Evolutionary conservation across 1,284 basidiomycete species (phyloP), one percentile per base, ranked within the genome.

Genomic region (Fistulina hepatica): DNA sequence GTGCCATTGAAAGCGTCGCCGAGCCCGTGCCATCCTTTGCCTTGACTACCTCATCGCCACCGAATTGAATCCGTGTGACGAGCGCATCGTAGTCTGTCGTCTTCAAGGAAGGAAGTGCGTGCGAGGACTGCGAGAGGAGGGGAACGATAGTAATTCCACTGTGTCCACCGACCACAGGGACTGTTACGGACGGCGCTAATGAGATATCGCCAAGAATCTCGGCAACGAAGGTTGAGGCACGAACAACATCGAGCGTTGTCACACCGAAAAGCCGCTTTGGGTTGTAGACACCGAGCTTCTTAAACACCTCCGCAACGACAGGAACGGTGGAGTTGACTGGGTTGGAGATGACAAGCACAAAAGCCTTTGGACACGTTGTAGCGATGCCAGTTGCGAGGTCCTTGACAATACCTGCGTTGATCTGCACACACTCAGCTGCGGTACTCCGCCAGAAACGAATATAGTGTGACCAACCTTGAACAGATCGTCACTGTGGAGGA

Each of bases 311-410:
- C 33, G 81, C 90, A 37, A 92, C 90, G 57, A 99, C 91, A 44
- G 94, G 95, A 36, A 98, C 95, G 28, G 94, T 97, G 34, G 93
- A 97, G 73, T 93, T 92, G 54, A 94, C 90, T 28, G 90, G 90
- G 68, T 93, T 94, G 43, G 93, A 93, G 59, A 97, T 97, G 52
- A 97, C 90, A 35, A 93, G 77, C 39, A 98, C 76, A 51, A 86
- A 85, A 9, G 95, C 94, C 60, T 93, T 93, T 52, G 95, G 95
- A 37, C 80, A 76, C 45, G 68, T 62, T 31, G 76, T 78, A 23
- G 93, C 93, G 52, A 93, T 86, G 37, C 82, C 90, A 35, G 77
- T 80, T 28, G 93, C 94, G 45, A 98, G 79, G 58, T 91, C 89
- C 50, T 82, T 81, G 44, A 97, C 88, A 59, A 99, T 99, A 39